Evolutionary conservation across 2,329 filamentous ascomycete species (phyloP).

Genomic region (Trichoderma breve): DNA sequence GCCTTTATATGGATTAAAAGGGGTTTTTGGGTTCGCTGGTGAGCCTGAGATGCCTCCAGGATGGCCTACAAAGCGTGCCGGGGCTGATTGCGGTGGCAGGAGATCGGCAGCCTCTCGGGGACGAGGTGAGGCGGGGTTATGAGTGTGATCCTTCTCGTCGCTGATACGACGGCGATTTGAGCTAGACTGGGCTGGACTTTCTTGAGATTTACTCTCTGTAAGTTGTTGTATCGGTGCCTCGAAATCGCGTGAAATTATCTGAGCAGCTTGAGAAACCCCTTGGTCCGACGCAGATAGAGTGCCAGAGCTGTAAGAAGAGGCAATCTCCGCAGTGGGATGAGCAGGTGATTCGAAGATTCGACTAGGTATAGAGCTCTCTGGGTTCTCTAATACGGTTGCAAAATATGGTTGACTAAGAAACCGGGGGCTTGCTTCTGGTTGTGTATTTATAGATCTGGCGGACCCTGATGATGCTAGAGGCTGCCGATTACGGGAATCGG

Average conservation of each 20-base stretch:
- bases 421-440: conserved; percentile 1
- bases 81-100: not conserved
- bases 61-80: not conserved
- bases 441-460: not conserved
- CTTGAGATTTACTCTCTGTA: conserved; percentile 21
- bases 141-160: not conserved
- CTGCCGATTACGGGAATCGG: not conserved
- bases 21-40: not conserved
- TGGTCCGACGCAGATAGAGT: not conserved
- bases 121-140: not conserved
- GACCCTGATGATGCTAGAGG: not conserved
- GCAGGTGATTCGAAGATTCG: conserved; percentile 9
- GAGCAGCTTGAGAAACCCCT: conserved; percentile 31
- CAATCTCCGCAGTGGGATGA: not conserved
- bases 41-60: not conserved
- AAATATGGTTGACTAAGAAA: conserved; percentile 18
- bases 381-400: not conserved
- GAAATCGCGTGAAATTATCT: conserved; percentile 25
- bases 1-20: not conserved
- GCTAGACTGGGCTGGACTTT: conserved; percentile 1
- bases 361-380: conserved; percentile 12
- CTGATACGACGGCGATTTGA: not conserved
- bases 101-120: not conserved
- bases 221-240: conserved; percentile 21
- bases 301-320: not conserved